Evolutionary conservation across 116 monocot genomes (phyloP).

Genomic region (Trichopus zeylanicus): DNA sequence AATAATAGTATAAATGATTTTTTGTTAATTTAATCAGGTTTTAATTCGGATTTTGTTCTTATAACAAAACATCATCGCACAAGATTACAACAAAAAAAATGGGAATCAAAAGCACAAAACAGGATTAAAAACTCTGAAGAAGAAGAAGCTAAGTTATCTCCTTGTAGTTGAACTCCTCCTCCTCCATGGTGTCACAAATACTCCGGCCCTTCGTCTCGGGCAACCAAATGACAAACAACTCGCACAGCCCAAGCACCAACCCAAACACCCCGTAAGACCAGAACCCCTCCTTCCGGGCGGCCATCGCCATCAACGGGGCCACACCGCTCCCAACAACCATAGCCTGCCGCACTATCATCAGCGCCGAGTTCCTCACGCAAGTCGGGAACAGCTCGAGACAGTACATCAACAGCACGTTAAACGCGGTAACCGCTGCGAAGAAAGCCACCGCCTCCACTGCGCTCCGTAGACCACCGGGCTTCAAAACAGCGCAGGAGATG

Average conservation of each 20-base stretch:
- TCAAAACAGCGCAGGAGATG: conserved; percentile 16
- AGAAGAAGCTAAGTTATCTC: background rate
- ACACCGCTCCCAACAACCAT: conserved; percentile 45
- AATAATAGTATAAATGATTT: background rate
- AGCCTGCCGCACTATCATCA: conserved; percentile 51
- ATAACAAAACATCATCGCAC: no score
- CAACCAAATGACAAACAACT: conserved; percentile 40
- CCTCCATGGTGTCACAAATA: conserved; percentile 73
- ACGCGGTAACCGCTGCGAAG: conserved; percentile 44
- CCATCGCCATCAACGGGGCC: conserved; percentile 42
- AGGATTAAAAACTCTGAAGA: background rate
- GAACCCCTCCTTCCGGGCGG: conserved; percentile 26
- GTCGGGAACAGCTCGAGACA: conserved; percentile 58
- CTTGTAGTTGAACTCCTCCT: conserved; percentile 33
- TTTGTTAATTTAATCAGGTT: no score
- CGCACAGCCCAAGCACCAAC: conserved; percentile 42
- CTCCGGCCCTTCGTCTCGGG: conserved; percentile 60
- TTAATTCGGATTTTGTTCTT: no score
- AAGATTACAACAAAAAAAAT: background rate
- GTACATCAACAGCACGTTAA: conserved; percentile 35
- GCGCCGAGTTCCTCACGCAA: conserved; percentile 57
- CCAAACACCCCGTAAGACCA: conserved; percentile 78
- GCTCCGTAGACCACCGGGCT: conserved; percentile 1
- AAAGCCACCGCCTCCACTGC: conserved; percentile 41
- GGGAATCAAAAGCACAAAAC: background rate